phyloP scores from a whole-genome alignment of 768 basidiomycete species.

The Pisolithus sp. region DNA sequence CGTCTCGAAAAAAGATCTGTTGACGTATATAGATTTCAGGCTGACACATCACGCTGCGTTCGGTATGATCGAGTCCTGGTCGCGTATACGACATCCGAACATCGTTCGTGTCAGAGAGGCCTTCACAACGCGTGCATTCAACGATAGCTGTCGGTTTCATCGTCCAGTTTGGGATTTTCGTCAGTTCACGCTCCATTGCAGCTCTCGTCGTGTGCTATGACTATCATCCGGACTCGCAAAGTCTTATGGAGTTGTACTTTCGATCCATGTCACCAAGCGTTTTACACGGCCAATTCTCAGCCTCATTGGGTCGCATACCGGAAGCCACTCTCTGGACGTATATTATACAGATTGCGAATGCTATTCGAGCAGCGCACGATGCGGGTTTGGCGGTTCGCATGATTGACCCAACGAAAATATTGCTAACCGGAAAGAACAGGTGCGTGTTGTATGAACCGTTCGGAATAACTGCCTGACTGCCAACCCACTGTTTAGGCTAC shows the following conservation, averaged over 20 bases:
- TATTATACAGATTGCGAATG: constrained; percentile 82
- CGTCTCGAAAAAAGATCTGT: neutral
- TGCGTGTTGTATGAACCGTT: constrained; percentile 17
- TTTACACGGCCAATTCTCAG: constrained; percentile 31
- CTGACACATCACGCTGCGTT: constrained; percentile 80
- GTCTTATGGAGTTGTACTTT: constrained; percentile 74
- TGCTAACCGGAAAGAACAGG: constrained; percentile 89
- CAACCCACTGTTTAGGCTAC: constrained; percentile 43
- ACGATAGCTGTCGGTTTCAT: constrained; percentile 72
- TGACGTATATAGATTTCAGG: constrained; percentile 60
- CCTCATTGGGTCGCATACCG: constrained; percentile 36
- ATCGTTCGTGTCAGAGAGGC: constrained; percentile 84
- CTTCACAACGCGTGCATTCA: constrained; percentile 90
- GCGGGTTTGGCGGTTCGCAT: constrained; percentile 73
- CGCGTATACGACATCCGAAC: constrained; percentile 74
- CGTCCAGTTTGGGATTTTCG: constrained; percentile 3
- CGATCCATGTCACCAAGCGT: constrained; percentile 43
- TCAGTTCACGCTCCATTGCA: constrained; percentile 24
- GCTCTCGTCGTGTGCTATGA: constrained; percentile 90
- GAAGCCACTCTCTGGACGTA: constrained; percentile 91
- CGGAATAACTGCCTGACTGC: neutral
- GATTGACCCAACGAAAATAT: constrained; percentile 80
- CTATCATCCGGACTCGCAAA: constrained; percentile 79
- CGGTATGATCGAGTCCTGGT: constrained; percentile 78
- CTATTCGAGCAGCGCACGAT: constrained; percentile 81